Percentiles rank a stretch among this genome's conserved stretches.
These are phyloP conservation scores for Hypholoma sublateritium DNA, from an alignment of 768 basidiomycete genomes.

Conservation along the genomic window DNA sequence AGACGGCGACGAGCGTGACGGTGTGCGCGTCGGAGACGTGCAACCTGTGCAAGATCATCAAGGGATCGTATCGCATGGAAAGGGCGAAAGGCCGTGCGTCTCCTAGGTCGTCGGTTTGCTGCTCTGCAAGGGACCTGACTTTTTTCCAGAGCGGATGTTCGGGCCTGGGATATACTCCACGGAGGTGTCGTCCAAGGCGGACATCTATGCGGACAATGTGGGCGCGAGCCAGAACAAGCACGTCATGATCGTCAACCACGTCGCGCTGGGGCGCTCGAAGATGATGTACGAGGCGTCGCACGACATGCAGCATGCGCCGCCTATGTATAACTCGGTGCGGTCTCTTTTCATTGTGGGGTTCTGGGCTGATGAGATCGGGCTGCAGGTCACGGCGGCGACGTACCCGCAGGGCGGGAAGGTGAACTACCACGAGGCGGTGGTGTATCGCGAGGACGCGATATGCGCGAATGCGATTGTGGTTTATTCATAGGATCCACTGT, in stretches of 20 bases:
- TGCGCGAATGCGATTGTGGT: slow-evolving; percentile 28
- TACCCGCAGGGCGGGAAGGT: slow-evolving; percentile 25
- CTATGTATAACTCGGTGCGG: slow-evolving; percentile 27
- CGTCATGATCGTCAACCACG: slow-evolving; percentile 29
- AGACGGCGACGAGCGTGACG: slow-evolving; percentile 13
- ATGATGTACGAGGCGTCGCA: slow-evolving; percentile 25
- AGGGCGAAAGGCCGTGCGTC: slow-evolving; percentile 22
- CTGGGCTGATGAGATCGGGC: not conserved
- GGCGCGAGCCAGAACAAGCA: slow-evolving; percentile 11
- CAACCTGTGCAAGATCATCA: slow-evolving; percentile 25
- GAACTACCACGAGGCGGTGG: slow-evolving; percentile 29
- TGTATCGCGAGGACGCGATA: slow-evolving; percentile 30
- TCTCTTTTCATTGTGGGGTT: not conserved
- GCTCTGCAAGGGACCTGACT: not conserved
- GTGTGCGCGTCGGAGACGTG: slow-evolving; percentile 19
- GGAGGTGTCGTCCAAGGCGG: slow-evolving; percentile 26
- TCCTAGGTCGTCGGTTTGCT: not conserved
- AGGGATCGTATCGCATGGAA: slow-evolving; percentile 29
- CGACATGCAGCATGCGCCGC: slow-evolving; percentile 28
- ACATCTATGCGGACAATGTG: slow-evolving; percentile 20
- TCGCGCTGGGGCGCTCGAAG: slow-evolving; percentile 26
- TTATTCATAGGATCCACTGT: slow-evolving; percentile 1
- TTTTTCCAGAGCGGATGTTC: slow-evolving; percentile 24
- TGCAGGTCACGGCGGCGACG: slow-evolving; percentile 28
- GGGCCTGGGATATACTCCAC: slow-evolving; percentile 31